phyloP scores from a whole-genome alignment of 148 eudicot genomes.

The Cornus controversa region DNA sequence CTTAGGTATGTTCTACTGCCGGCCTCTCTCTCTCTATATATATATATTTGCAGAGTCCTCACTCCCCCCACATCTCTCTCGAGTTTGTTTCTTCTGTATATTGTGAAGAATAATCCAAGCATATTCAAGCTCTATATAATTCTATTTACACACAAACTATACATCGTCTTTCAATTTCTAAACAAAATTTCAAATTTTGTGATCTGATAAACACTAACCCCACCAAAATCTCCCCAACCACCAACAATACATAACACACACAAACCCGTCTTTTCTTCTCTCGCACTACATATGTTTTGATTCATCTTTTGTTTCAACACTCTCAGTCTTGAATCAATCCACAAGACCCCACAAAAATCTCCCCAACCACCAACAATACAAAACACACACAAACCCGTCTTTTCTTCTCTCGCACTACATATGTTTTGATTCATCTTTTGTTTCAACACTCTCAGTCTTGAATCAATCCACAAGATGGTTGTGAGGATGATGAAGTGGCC shows the following conservation, averaged over 20 bases:
- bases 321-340: too few relatives aligned
- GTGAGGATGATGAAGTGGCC: slow-evolving; percentile 74
- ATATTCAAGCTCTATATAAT: background rate
- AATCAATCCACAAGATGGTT: slow-evolving; percentile 34
- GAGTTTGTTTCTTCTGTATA: background rate
- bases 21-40: background rate
- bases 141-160: too few relatives aligned
- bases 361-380: background rate
- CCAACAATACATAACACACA: background rate
- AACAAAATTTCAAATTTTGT: background rate
- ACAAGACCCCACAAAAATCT: too few relatives aligned
- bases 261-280: background rate
- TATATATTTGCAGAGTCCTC: too few relatives aligned
- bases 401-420: background rate
- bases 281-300: background rate
- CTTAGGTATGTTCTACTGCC: background rate
- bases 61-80: background rate
- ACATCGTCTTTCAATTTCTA: too few relatives aligned
- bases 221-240: background rate
- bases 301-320: too few relatives aligned
- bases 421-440: background rate
- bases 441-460: too few relatives aligned
- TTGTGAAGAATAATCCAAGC: background rate
- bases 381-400: background rate
- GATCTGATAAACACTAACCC: background rate